A percentile compares a stretch with the other conserved stretches of the same genome.
phyloP scores from a whole-genome alignment of 2,329 filamentous ascomycete genomes.

The Penicillium sp. region DNA sequence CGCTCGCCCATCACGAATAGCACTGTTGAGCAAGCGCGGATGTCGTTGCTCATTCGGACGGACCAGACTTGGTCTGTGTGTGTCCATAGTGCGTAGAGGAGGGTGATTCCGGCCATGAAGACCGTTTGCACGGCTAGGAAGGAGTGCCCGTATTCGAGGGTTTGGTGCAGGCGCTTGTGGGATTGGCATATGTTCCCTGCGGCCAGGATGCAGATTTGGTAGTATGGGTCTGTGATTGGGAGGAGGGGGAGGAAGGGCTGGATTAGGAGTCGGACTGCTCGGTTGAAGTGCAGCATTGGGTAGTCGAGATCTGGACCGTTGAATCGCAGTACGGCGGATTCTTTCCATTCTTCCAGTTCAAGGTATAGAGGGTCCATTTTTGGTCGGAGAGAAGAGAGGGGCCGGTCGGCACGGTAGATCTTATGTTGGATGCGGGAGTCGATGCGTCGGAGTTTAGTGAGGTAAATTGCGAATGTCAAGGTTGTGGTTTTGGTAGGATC shows the following conservation, averaged over 20 bases:
- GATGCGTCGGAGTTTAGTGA: slow-evolving; percentile 47
- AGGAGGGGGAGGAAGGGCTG: slow-evolving; percentile 52
- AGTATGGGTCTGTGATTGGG: slow-evolving; percentile 47
- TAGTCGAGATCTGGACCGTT: slow-evolving; percentile 46
- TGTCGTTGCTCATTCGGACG: slow-evolving; percentile 49
- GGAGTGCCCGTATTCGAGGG: slow-evolving; percentile 40
- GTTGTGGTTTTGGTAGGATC: slow-evolving; percentile 32
- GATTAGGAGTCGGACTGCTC: slow-evolving; percentile 50
- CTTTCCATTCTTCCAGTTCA: slow-evolving; percentile 50
- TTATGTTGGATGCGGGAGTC: slow-evolving; percentile 53
- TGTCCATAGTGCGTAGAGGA: slow-evolving; percentile 42
- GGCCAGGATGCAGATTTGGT: slow-evolving; percentile 42
- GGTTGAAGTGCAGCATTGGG: slow-evolving; percentile 51
- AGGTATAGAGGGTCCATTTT: slow-evolving; percentile 50
- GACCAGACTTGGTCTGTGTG: slow-evolving; percentile 49
- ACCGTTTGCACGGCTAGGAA: slow-evolving; percentile 41
- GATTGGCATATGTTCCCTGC: slow-evolving; percentile 40
- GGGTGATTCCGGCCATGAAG: slow-evolving; percentile 40
- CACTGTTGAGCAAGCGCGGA: slow-evolving; percentile 50
- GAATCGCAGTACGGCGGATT: slow-evolving; percentile 35
- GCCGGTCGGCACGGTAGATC: slow-evolving; percentile 52
- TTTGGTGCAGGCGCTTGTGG: slow-evolving; percentile 40
- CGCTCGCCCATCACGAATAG: slow-evolving; percentile 53
- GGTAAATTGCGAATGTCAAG: slow-evolving; percentile 45
- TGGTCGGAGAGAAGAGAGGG: slow-evolving; percentile 44